These are phyloP conservation scores for Boechera stricta DNA, from an alignment of 345 rosid species.

Conservation along the genomic window DNA sequence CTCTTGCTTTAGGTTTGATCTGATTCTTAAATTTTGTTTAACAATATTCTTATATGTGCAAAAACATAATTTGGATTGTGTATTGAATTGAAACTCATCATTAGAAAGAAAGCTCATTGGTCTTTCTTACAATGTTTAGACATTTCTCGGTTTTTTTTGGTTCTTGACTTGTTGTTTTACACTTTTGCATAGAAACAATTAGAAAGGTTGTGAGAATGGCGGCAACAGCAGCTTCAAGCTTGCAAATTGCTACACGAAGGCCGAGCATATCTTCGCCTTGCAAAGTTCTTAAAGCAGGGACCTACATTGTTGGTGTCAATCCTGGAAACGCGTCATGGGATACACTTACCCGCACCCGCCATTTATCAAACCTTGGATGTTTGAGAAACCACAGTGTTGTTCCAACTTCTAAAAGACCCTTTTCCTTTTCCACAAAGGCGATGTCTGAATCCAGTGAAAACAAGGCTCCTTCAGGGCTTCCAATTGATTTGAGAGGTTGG, in stretches of 20 bases:
- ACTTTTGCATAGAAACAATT: slow-evolving; percentile 33
- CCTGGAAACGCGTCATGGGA: slow-evolving; percentile 56
- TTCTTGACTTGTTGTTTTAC: background rate
- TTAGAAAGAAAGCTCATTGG: slow-evolving; percentile 15
- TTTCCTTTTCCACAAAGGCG: slow-evolving; percentile 61
- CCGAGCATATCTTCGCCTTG: slow-evolving; percentile 59
- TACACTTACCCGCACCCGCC: slow-evolving; percentile 56
- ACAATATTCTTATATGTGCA: background rate
- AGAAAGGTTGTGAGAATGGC: slow-evolving; percentile 58
- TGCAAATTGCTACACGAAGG: slow-evolving; percentile 61
- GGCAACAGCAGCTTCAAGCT: slow-evolving; percentile 59
- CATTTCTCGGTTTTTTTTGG: background rate
- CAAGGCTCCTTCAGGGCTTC: slow-evolving; percentile 65
- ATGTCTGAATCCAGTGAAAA: slow-evolving; percentile 61
- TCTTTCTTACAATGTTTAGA: background rate
- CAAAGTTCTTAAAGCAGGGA: slow-evolving; percentile 53
- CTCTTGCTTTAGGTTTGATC: slow-evolving; percentile 11
- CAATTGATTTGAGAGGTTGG: slow-evolving; percentile 84
- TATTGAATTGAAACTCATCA: slow-evolving; percentile 12
- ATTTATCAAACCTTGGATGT: slow-evolving; percentile 54
- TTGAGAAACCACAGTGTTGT: slow-evolving; percentile 45
- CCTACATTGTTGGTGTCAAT: slow-evolving; percentile 47
- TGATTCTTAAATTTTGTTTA: background rate
- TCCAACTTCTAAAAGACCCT: slow-evolving; percentile 48
- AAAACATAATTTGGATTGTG: background rate